Percentiles rank a stretch among this genome's conserved stretches.
These are phyloP conservation scores for Saksenaea oblongispora DNA, from an alignment of 371 early-diverging fungal genomes.

Conservation along the genomic window DNA sequence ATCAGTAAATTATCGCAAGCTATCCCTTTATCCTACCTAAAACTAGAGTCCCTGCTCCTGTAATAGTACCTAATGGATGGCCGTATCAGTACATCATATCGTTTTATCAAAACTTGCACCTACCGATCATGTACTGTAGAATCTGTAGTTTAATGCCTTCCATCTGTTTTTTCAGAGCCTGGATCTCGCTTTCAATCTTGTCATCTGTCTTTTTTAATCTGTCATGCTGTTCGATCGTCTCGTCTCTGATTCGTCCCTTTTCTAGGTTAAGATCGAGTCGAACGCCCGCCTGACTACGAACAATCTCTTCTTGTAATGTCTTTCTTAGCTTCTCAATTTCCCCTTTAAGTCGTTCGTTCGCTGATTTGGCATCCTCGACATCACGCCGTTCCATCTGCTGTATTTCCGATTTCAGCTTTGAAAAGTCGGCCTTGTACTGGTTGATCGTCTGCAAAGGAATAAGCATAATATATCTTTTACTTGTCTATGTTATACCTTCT, in stretches of 20 bases:
- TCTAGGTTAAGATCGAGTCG: conserved; percentile 89
- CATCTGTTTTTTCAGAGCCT: conserved; percentile 78
- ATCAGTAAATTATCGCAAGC: neutral
- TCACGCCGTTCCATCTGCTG: conserved; percentile 89
- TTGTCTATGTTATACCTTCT: conserved; percentile 52
- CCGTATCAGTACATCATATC: neutral
- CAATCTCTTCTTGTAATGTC: conserved; percentile 82
- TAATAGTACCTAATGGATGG: conserved; percentile 63
- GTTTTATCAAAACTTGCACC: neutral
- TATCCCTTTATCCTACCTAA: conserved; percentile 48
- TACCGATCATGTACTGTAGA: conserved; percentile 79
- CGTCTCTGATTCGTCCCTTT: conserved; percentile 88
- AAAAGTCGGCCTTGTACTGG: conserved; percentile 86
- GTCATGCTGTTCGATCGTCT: conserved; percentile 80
- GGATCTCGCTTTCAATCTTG: conserved; percentile 87
- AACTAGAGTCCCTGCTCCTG: conserved; percentile 81
- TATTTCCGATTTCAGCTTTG: conserved; percentile 84
- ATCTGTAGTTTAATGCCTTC: conserved; percentile 90
- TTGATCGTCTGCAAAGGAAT: conserved; percentile 61
- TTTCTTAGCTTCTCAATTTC: conserved; percentile 86
- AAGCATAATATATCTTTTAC: neutral
- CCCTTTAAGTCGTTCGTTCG: conserved; percentile 75
- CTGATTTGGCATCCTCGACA: conserved; percentile 81
- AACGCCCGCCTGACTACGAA: conserved; percentile 86
- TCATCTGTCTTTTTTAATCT: conserved; percentile 84